A percentile compares a stretch with the other conserved stretches of the same genome.
Conservation (phyloP, 148 eudicot species). For the Silene latifolia region DNA sequence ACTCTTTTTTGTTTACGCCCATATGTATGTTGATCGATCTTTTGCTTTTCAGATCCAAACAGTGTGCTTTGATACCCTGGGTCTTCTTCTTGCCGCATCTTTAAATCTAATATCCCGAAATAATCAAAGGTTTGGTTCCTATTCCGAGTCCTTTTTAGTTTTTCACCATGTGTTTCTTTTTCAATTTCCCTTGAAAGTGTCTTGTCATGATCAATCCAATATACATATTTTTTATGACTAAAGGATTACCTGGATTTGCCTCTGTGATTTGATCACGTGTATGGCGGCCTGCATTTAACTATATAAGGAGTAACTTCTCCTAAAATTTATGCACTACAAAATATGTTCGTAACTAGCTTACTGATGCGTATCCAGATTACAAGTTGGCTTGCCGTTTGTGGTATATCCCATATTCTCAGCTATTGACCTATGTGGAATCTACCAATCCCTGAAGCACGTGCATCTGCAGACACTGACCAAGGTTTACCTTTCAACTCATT, state of each 20-base stretch:
- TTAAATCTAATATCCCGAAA: conserved; percentile 59
- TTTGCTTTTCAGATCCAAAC: conserved; percentile 77
- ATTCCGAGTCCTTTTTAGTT: not conserved
- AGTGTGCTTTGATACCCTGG: conserved; percentile 91
- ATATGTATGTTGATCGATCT: conserved; percentile 20
- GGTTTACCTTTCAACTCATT: conserved; percentile 38
- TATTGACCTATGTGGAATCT: conserved; percentile 78
- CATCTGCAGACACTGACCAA: conserved; percentile 94
- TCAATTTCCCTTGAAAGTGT: not conserved
- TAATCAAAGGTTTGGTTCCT: conserved; percentile 56
- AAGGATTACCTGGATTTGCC: not conserved
- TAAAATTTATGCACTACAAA: not conserved
- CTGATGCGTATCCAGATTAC: conserved; percentile 47
- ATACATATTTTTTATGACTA: not conserved
- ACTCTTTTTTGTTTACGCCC: conserved; percentile 3
- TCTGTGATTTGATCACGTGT: not conserved
- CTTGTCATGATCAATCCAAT: conserved; percentile 2
- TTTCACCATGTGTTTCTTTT: not conserved
- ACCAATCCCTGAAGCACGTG: conserved; percentile 87
- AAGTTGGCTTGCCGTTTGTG: conserved; percentile 74
- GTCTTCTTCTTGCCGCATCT: conserved; percentile 83
- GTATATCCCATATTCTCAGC: conserved; percentile 82
- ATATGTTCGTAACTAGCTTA: conserved; percentile 23
- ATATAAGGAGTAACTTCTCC: not conserved
- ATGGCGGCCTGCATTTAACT: too few relatives aligned